A percentile compares a stretch with the other conserved stretches of the same genome.
phyloP scores from a whole-genome alignment of 371 early-diverging fungal genomes.

The Entomophthora muscae region DNA sequence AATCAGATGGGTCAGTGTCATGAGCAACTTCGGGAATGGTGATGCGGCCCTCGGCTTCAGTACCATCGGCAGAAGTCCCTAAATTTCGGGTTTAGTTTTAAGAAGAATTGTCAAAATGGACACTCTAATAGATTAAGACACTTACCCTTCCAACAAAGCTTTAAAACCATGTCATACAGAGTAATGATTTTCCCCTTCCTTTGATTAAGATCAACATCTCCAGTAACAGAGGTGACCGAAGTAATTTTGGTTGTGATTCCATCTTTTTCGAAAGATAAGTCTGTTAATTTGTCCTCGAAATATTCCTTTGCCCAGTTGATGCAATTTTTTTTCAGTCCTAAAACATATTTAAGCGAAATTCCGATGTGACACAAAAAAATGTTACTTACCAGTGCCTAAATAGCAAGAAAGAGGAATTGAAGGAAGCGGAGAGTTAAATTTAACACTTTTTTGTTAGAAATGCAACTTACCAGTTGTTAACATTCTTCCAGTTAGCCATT shows the following conservation, averaged over 20 bases:
- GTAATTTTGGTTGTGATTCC: slow-evolving; percentile 32
- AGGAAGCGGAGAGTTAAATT: not conserved
- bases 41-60: slow-evolving; percentile 51
- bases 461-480: slow-evolving; percentile 50
- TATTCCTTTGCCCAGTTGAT: slow-evolving; percentile 69
- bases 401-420: not conserved
- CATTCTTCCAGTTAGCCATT: slow-evolving; percentile 55
- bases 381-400: slow-evolving; percentile 18
- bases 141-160: slow-evolving; percentile 57
- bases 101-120: too few relatives aligned
- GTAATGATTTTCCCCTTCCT: slow-evolving; percentile 82
- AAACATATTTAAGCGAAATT: slow-evolving; percentile 10
- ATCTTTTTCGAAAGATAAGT: slow-evolving; percentile 20
- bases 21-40: slow-evolving; percentile 82
- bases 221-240: slow-evolving; percentile 38
- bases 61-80: slow-evolving; percentile 44
- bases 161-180: slow-evolving; percentile 63
- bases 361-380: not conserved
- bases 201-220: slow-evolving; percentile 81
- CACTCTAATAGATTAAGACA: not conserved
- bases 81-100: too few relatives aligned
- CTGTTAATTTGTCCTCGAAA: slow-evolving; percentile 16
- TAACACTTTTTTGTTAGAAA: not conserved
- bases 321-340: slow-evolving; percentile 89
- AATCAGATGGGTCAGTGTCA: slow-evolving; percentile 62